Conservation (phyloP, 441 rosid genomes). For the Eruca vesicaria region DNA sequence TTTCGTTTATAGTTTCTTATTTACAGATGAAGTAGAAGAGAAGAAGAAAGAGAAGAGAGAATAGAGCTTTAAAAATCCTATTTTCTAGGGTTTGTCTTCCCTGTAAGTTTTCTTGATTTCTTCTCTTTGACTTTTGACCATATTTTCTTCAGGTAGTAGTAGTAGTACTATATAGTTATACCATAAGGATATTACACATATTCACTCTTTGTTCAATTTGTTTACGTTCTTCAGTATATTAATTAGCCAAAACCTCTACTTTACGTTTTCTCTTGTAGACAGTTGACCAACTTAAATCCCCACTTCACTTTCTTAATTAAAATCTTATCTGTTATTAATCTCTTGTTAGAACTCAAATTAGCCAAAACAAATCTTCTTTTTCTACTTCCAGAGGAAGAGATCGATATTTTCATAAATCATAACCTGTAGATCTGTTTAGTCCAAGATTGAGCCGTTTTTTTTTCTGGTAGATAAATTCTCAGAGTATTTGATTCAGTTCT, state of each 20-base stretch:
- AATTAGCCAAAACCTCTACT: background rate
- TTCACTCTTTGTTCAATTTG: background rate
- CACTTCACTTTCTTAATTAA: background rate
- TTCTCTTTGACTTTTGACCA: slow-evolving; percentile 19
- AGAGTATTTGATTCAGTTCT: slow-evolving; percentile 13
- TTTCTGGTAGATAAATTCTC: background rate
- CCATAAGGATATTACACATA: background rate
- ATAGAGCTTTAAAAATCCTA: slow-evolving; percentile 11
- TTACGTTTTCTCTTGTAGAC: background rate
- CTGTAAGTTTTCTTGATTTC: slow-evolving; percentile 26
- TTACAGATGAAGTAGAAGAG: slow-evolving; percentile 26
- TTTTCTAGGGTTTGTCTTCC: slow-evolving; percentile 29
- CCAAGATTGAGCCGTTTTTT: no score
- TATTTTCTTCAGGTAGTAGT: background rate
- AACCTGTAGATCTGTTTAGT: background rate
- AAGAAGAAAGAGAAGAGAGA: slow-evolving; percentile 14
- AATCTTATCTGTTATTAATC: background rate
- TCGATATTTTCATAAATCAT: background rate
- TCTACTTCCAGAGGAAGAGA: background rate
- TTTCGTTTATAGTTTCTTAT: slow-evolving; percentile 15
- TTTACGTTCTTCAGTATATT: background rate
- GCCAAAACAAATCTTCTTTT: background rate
- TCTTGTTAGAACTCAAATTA: background rate
- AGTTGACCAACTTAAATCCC: background rate
- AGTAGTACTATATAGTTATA: no score